Base-by-base conservation (phyloP, 805 yeast genomes). In the Wickerhamiella vanderwaltii region DNA sequence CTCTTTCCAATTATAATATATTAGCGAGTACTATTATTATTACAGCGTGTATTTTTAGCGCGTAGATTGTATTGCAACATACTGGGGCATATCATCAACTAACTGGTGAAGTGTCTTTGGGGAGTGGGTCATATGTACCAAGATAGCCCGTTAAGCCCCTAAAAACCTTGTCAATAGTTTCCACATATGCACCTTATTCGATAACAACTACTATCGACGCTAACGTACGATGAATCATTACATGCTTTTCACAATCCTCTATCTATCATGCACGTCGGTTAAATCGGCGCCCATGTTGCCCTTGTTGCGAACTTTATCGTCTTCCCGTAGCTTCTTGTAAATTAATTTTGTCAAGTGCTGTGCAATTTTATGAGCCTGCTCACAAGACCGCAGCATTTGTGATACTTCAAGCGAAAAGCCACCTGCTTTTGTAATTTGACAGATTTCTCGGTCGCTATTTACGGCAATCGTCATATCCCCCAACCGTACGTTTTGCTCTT, bases 341-440 rank as follows among this genome's bases (percentile, higher is more conserved):
- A 88, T 81, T 54, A 72, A 65, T 24, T 75, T 75, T 0, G 95
- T 82, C 45, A 82, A 55, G 19, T 57, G 53, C 43, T 73, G 76
- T 6, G 84, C 91, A 24, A 77, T 68, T 3, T 58, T 56, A 52
- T 72, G 74, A 1, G 95, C 91, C 43, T 69, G 64, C 44, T 71
- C 72, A 24, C 81, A 71, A 56, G 91, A 79, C 19, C 76, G 74
- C 66, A 84, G 65, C 38, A 88, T 62, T 19, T 71, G 64, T 28
- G 69, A 54, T 0, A 91, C 84, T 53, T 83, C 87, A 49, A 88
- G 73, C 5, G 87, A 82, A 35, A 82, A 64, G 0, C 95, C 96
- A 39, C 97, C 98, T 24, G 86, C 82, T 55, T 88, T 91, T 32
- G 80, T 71, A 22, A 91, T 68, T 57, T 91, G 98, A 37, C 94